These are phyloP conservation scores for Geoglossum cookeanum DNA, from an alignment of 2,329 filamentous ascomycete species.

Conservation along the genomic window DNA sequence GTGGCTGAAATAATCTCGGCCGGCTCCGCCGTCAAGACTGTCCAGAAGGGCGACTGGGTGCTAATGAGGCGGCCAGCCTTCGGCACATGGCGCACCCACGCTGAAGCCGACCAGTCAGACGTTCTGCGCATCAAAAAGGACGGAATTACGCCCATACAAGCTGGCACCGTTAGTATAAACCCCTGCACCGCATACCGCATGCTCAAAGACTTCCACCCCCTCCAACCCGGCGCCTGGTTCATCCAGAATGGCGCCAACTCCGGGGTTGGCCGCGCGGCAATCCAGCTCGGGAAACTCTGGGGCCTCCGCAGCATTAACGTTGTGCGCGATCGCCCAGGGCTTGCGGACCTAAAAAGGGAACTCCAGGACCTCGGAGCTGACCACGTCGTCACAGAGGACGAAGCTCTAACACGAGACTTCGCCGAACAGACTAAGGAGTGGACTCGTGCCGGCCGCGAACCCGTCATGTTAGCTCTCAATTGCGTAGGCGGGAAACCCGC, in stretches of 20 bases:
- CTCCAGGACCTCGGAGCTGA: conserved; percentile 42
- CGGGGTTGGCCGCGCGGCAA: conserved; percentile 76
- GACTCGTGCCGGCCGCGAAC: conserved; percentile 52
- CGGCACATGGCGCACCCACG: conserved; percentile 91
- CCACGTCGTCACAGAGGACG: conserved; percentile 41
- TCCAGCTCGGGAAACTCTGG: conserved; percentile 74
- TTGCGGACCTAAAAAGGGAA: conserved; percentile 45
- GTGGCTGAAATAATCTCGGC: conserved; percentile 72
- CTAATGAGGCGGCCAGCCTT: conserved; percentile 68
- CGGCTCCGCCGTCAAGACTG: conserved; percentile 39
- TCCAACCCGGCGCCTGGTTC: conserved; percentile 64
- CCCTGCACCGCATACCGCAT: conserved; percentile 90
- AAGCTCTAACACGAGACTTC: conserved; percentile 37
- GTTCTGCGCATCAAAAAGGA: conserved; percentile 51
- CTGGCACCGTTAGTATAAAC: conserved; percentile 78
- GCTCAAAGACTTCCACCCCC: conserved; percentile 55
- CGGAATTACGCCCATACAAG: conserved; percentile 56
- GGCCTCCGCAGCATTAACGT: conserved; percentile 83
- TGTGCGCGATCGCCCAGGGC: conserved; percentile 49
- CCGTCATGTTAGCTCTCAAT: conserved; percentile 65
- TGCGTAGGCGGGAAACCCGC: conserved; percentile 85
- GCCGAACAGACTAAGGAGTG: conserved; percentile 39
- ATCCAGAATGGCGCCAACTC: conserved; percentile 95
- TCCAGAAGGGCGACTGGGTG: conserved; percentile 77
- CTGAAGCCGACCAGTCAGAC: conserved; percentile 38